phyloP scores from a whole-genome alignment of 2,329 filamentous ascomycete species.

The Pseudophaeomoniella oleicola region DNA sequence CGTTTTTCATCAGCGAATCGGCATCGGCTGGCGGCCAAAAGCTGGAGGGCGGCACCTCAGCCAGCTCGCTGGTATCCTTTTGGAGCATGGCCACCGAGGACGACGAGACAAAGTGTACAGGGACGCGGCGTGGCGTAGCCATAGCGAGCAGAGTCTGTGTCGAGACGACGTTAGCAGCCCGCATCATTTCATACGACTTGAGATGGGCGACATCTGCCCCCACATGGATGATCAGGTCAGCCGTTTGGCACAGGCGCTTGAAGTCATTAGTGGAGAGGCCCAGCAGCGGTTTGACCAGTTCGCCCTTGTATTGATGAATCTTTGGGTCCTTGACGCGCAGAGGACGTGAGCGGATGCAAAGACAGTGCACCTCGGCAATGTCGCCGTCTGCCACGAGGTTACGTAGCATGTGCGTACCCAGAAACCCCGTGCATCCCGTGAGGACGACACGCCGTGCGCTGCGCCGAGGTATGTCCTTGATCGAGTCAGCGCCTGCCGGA shows the following conservation, averaged over 20 bases:
- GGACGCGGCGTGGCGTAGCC: slow-evolving; percentile 10
- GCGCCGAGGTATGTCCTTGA: slow-evolving; percentile 2
- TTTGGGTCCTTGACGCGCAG: slow-evolving; percentile 23
- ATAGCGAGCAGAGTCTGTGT: slow-evolving; percentile 14
- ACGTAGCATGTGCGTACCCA: slow-evolving; percentile 24
- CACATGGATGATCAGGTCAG: slow-evolving; percentile 40
- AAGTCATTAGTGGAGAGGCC: slow-evolving; percentile 10
- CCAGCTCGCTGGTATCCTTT: slow-evolving; percentile 2
- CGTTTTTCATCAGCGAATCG: slow-evolving; percentile 10
- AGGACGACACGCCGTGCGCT: neutral
- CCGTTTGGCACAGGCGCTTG: slow-evolving; percentile 11
- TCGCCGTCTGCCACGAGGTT: neutral
- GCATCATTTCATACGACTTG: slow-evolving; percentile 16
- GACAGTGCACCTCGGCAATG: slow-evolving; percentile 16
- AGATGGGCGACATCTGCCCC: slow-evolving; percentile 25
- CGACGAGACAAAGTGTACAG: slow-evolving; percentile 18
- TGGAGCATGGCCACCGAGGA: slow-evolving; percentile 5
- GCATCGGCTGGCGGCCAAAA: slow-evolving; percentile 1
- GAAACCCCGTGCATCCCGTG: slow-evolving; percentile 11
- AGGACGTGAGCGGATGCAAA: slow-evolving; percentile 23
- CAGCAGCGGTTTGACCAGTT: neutral
- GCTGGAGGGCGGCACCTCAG: slow-evolving; percentile 12
- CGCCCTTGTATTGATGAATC: slow-evolving; percentile 8
- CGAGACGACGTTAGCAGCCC: slow-evolving; percentile 13
- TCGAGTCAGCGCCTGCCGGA: slow-evolving; percentile 13